Evolutionary conservation across 2,329 filamentous ascomycete species (phyloP), one percentile per base, ranked within the genome.

Genomic region (Clonostachys sp.): DNA sequence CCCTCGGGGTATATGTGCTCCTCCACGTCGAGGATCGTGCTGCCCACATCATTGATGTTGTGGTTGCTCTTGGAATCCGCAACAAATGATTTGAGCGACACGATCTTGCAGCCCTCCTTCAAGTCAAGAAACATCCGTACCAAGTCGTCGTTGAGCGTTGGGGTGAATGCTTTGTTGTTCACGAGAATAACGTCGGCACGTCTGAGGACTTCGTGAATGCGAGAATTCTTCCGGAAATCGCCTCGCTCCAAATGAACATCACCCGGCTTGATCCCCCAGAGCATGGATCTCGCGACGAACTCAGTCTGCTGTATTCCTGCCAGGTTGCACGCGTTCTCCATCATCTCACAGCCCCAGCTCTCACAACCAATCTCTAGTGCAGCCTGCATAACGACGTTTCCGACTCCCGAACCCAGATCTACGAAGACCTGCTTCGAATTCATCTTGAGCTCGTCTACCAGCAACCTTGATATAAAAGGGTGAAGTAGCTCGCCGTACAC

Each of bases 91-190:
- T 94, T 95, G 50, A 99, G 77, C 45, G 90, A 96, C 40, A 97
- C 86, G 48, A 99, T 87, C 65, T 87, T 87, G 66, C 88, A 91
- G 4, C 92, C 92, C 47, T 88, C 79, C 68, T 96, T 97, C 52
- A 97, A 74, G 60, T 99, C 94, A 50, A 99, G 73, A 60, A 99
- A 97, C 72, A 95, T 89, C 57, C 89, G 83, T 55, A 92, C 82
- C 42, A 99, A 75, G 51, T 83, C 81, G 60, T 89, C 86, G 67
- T 97, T 99, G 47, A 96, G 80, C 56, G 86, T 78, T 13, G 91
- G 86, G 6, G 86, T 91, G 67, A 99, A 99, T 3, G 91, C 94
- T 68, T 97, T 91, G 69, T 99, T 99, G 73, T 99, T 99, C 58
- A 97, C 92, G 24, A 99, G 79, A 16, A 99, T 82, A n/a, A 97